Percentiles rank a stretch among this genome's conserved stretches.
Evolutionary conservation across 495 filamentous ascomycete genomes (phyloP).

Genomic region (Penicillium argentinense): DNA sequence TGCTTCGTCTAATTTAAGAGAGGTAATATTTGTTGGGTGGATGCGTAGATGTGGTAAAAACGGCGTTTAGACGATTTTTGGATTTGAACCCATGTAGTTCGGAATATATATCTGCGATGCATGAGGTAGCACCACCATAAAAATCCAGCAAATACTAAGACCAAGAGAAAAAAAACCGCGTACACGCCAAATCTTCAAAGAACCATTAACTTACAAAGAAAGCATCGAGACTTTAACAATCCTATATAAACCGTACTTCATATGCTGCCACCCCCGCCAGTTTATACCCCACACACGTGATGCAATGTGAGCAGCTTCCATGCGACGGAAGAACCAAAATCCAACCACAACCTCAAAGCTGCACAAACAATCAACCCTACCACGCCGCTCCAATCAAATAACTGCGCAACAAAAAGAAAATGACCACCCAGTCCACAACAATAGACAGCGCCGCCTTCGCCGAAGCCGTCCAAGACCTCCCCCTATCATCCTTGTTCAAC

Average conservation of each 20-base stretch:
- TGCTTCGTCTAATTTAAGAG: too few relatives aligned
- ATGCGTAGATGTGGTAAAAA: too few relatives aligned
- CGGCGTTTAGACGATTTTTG: too few relatives aligned
- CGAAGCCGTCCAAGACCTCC: conserved; percentile 69
- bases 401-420: conserved; percentile 13
- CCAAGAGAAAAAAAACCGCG: too few relatives aligned
- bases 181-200: too few relatives aligned
- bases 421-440: conserved; percentile 38
- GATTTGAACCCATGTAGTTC: too few relatives aligned
- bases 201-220: too few relatives aligned
- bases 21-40: too few relatives aligned
- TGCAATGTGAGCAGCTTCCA: neutral
- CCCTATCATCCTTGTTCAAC: conserved; percentile 67
- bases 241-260: neutral
- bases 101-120: too few relatives aligned
- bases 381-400: neutral
- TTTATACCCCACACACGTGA: conserved; percentile 1
- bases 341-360: neutral
- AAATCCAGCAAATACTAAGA: too few relatives aligned
- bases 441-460: conserved; percentile 51
- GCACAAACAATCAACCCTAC: neutral
- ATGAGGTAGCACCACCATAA: too few relatives aligned
- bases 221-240: neutral
- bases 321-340: neutral
- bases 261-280: too few relatives aligned